Evolutionary conservation across 106 monocot species (phyloP).

Genomic region (Apostasia shenzhenica): DNA sequence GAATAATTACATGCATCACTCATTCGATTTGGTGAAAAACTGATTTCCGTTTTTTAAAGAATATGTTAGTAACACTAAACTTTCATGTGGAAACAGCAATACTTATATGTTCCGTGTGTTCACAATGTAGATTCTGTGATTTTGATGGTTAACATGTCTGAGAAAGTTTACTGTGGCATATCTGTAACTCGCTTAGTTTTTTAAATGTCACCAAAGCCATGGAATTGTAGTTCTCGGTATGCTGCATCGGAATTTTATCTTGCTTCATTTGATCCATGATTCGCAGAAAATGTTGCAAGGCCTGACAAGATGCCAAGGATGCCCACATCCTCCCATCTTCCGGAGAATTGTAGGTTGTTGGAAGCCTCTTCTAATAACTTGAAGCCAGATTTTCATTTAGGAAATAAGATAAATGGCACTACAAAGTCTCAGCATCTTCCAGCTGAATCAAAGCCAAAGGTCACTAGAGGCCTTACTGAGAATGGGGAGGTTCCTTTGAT

Average conservation of each 20-base stretch:
- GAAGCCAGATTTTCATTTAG: constrained; percentile 12
- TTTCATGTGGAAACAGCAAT: no score
- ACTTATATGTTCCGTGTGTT: no score
- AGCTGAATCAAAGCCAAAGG: background rate
- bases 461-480: constrained; percentile 2
- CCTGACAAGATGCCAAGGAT: constrained; percentile 48
- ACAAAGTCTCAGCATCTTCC: constrained; percentile 13
- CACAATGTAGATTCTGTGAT: no score
- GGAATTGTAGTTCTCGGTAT: background rate
- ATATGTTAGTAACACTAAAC: no score
- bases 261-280: constrained; percentile 34
- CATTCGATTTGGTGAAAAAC: no score
- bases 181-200: background rate
- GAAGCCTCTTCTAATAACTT: constrained; percentile 2
- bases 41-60: no score
- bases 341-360: constrained; percentile 46
- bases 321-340: constrained; percentile 11
- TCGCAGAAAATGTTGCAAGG: constrained; percentile 47
- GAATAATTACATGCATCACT: no score
- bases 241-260: constrained; percentile 2
- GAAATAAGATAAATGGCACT: constrained; percentile 30
- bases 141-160: no score
- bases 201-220: background rate
- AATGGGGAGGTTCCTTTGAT: constrained; percentile 13
- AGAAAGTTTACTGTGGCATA: no score